Percentiles rank a stretch among this genome's conserved stretches.
Conservation (phyloP, 2,329 filamentous ascomycete species). For the Sordariomycetes sp. region DNA sequence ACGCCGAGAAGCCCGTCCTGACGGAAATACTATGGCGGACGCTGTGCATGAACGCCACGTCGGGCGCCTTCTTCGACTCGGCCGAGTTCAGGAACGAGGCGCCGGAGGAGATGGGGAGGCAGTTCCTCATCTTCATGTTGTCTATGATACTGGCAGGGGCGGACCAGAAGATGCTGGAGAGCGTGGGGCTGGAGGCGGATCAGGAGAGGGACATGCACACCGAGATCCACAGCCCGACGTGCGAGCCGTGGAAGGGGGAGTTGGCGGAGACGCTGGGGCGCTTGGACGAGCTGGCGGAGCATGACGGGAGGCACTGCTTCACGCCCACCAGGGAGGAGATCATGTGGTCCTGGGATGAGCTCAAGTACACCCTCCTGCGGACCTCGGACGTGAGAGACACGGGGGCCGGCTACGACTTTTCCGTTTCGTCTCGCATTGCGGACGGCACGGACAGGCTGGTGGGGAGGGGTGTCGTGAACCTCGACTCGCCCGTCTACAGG, state of each 20-base stretch:
- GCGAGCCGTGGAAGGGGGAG: constrained; percentile 12
- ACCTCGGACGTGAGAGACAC: constrained; percentile 7
- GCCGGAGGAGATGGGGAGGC: constrained; percentile 10
- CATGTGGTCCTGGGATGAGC: constrained; percentile 10
- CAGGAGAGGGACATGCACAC: constrained; percentile 2
- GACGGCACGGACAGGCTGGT: constrained; percentile 10
- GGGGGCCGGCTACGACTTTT: constrained; percentile 10
- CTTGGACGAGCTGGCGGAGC: constrained; percentile 9
- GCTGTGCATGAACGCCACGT: constrained; percentile 15
- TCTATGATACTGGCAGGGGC: constrained; percentile 18
- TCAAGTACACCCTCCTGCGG: constrained; percentile 11
- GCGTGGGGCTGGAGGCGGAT: constrained; percentile 14
- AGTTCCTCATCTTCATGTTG: constrained; percentile 12
- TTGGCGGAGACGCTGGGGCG: constrained; percentile 9
- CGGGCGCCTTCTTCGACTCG: constrained; percentile 11
- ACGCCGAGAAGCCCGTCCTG: constrained; percentile 3
- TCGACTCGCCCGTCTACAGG: constrained; percentile 8
- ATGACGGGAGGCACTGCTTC: constrained; percentile 10
- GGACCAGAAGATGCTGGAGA: constrained; percentile 19
- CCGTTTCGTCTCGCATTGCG: constrained; percentile 9
- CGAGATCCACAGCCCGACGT: constrained; percentile 6
- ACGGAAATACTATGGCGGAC: constrained; percentile 14
- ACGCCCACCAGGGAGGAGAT: constrained; percentile 11
- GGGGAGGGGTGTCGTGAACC: constrained; percentile 9
- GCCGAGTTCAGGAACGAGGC: constrained; percentile 7